Conservation (phyloP, 495 filamentous ascomycete species). For the Sphaerosporella brunnea region DNA sequence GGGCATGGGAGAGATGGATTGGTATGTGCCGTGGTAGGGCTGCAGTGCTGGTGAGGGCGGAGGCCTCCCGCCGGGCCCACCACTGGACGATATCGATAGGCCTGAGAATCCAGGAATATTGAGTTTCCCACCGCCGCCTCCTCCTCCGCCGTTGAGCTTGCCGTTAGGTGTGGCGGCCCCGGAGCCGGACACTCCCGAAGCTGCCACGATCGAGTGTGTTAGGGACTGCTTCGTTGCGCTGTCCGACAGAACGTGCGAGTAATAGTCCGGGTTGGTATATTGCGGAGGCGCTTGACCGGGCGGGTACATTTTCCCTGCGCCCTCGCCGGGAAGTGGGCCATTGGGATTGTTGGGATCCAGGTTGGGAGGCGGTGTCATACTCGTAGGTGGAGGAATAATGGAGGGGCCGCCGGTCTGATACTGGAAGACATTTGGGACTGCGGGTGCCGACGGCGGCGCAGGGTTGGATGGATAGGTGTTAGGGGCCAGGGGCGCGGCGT, state of each 20-base stretch:
- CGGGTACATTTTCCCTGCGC: conserved; percentile 16
- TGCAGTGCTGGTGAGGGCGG: conserved; percentile 71
- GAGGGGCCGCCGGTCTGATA: conserved; percentile 3
- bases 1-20: conserved; percentile 89
- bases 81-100: neutral
- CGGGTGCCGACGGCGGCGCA: neutral
- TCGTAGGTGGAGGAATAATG: neutral
- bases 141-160: neutral
- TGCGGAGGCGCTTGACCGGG: conserved; percentile 19
- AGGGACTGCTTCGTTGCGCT: neutral
- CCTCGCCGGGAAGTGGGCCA: conserved; percentile 14
- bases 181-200: neutral
- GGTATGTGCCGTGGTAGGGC: conserved; percentile 86
- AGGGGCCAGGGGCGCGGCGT: neutral
- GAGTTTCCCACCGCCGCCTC: neutral
- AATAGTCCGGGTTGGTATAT: conserved; percentile 22
- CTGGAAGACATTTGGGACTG: conserved; percentile 1
- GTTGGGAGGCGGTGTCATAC: neutral
- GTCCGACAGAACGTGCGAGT: conserved; percentile 11
- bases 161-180: too few species aligned
- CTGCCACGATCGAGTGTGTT: neutral
- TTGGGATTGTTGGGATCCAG: conserved; percentile 3
- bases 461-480: neutral
- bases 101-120: neutral
- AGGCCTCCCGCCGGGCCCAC: conserved; percentile 9